Evolutionary conservation across 2,329 filamentous ascomycete genomes (phyloP).

Genomic region (Aciculosporium take): DNA sequence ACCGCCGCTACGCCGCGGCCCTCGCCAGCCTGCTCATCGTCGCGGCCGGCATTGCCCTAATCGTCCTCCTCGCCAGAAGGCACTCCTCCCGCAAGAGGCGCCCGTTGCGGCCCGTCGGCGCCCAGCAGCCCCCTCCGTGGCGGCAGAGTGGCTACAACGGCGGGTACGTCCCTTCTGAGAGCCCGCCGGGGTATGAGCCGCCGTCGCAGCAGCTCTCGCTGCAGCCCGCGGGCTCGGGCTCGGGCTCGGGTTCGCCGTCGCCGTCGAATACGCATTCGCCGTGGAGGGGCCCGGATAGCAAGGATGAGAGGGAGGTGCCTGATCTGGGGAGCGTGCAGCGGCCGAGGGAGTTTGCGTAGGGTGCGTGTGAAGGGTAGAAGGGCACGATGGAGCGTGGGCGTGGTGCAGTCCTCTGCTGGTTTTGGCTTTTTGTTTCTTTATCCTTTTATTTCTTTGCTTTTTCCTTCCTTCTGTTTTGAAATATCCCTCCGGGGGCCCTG

Average conservation of each 20-base stretch:
- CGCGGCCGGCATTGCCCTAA: constrained; percentile 23
- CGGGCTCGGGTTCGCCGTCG: constrained; percentile 13
- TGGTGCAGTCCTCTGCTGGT: not conserved
- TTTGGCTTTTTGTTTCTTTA: not conserved
- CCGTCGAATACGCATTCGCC: constrained; percentile 13
- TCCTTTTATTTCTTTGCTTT: too few relatives aligned
- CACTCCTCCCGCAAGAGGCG: constrained; percentile 13
- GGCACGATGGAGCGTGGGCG: too few relatives aligned
- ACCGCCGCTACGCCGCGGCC: constrained; percentile 30
- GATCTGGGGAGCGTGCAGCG: constrained; percentile 17
- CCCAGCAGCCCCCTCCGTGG: constrained; percentile 18
- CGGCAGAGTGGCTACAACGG: constrained; percentile 11
- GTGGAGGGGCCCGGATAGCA: constrained; percentile 12
- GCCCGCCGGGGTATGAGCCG: constrained; percentile 21
- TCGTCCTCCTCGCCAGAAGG: constrained; percentile 19
- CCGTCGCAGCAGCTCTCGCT: constrained; percentile 18
- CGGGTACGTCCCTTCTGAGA: constrained; percentile 13
- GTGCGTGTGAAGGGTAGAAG: not conserved
- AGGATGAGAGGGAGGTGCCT: constrained; percentile 18
- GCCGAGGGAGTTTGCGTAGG: constrained; percentile 20
- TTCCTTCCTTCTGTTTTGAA: too few relatives aligned
- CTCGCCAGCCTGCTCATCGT: constrained; percentile 34
- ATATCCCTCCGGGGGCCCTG: too few relatives aligned
- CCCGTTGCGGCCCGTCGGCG: constrained; percentile 6
- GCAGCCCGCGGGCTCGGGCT: constrained; percentile 14